A percentile compares a stretch with the other conserved stretches of the same genome.
These are phyloP conservation scores for Basidioascus undulatus DNA, from an alignment of 768 basidiomycete species.

Conservation along the genomic window DNA sequence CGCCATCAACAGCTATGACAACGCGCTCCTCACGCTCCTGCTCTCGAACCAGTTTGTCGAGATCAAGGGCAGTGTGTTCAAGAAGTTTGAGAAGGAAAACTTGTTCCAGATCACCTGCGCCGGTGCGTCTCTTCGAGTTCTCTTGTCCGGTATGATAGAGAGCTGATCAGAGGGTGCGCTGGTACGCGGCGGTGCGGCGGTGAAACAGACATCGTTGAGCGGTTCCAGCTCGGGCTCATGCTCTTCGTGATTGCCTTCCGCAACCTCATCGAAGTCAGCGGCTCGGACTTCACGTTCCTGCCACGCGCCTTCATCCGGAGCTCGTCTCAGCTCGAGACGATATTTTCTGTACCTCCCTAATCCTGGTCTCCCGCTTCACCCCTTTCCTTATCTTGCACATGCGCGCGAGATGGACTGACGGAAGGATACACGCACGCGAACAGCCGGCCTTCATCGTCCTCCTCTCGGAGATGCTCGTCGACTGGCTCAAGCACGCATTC, in stretches of 20 bases:
- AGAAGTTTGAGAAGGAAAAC: conserved; percentile 96
- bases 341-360: conserved; percentile 73
- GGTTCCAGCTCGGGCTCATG: conserved; percentile 81
- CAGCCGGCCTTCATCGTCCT: conserved; percentile 84
- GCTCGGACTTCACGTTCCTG: conserved; percentile 57
- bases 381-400: neutral
- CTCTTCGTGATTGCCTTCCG: conserved; percentile 71
- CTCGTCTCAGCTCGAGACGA: conserved; percentile 28
- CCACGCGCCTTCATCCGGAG: conserved; percentile 24
- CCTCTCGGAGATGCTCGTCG: conserved; percentile 74
- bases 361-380: conserved; percentile 2
- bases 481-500: conserved; percentile 98
- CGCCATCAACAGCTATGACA: conserved; percentile 93
- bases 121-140: conserved; percentile 25
- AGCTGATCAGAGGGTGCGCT: neutral
- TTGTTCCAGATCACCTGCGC: conserved; percentile 97
- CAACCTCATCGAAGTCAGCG: conserved; percentile 80
- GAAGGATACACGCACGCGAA: neutral
- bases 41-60: conserved; percentile 98
- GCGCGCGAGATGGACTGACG: neutral
- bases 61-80: conserved; percentile 98
- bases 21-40: conserved; percentile 74
- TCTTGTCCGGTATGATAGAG: neutral
- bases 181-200: neutral
- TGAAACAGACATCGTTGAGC: conserved; percentile 71